Conservation (phyloP, 2,329 filamentous ascomycete species). For the Sporothrix brunneoviolacea region DNA sequence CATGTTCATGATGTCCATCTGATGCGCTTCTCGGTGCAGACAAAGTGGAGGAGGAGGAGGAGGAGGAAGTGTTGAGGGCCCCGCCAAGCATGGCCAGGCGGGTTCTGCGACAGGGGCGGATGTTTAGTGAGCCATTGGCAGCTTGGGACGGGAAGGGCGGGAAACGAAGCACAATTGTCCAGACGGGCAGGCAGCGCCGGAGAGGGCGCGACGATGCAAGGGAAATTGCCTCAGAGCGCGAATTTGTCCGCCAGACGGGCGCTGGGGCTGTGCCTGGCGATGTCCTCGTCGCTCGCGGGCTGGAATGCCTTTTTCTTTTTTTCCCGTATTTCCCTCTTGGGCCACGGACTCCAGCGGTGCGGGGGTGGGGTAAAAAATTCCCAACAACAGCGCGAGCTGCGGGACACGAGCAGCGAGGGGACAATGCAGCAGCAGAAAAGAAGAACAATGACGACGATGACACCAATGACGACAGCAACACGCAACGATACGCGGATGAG, state of each 20-base stretch:
- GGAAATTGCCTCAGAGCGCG: background rate
- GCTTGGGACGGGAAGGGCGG: background rate
- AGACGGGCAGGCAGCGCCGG: no score
- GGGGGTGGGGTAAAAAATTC: conserved; percentile 19
- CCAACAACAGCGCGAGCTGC: conserved; percentile 2
- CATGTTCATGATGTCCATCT: conserved; percentile 21
- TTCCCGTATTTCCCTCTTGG: background rate
- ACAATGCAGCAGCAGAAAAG: background rate
- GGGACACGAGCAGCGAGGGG: background rate
- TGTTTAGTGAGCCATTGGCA: conserved; percentile 6
- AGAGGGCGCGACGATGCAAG: background rate
- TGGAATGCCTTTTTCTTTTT: background rate
- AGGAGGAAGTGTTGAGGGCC: conserved; percentile 34
- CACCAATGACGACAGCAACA: background rate
- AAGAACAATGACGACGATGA: background rate
- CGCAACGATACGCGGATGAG: background rate
- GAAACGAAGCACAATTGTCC: background rate
- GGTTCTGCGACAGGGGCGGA: conserved; percentile 46
- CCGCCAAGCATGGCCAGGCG: conserved; percentile 67
- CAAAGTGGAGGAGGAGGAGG: background rate
- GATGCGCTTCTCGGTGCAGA: conserved; percentile 9
- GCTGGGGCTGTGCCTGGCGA: no score
- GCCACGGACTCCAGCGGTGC: conserved; percentile 12
- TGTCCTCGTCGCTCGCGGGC: no score
- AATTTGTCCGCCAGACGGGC: background rate